These are phyloP conservation scores for Magnaporthales sp. DNA, from an alignment of 2,329 filamentous ascomycete species.

Conservation along the genomic window DNA sequence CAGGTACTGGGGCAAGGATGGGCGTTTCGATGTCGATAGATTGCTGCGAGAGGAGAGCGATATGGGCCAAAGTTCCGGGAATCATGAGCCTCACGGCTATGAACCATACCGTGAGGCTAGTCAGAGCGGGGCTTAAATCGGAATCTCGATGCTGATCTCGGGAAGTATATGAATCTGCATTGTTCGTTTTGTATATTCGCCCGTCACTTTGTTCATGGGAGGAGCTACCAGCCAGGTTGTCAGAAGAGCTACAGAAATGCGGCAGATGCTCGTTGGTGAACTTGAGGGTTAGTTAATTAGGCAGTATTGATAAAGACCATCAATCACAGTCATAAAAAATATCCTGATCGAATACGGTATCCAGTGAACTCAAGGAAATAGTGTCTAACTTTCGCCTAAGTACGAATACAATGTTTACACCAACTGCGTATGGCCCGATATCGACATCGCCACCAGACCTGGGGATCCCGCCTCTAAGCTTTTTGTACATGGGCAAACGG, in stretches of 20 bases:
- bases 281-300: neutral
- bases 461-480: slow-evolving; percentile 7
- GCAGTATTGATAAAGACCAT: neutral
- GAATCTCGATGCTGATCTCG: neutral
- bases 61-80: slow-evolving; percentile 9
- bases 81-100: slow-evolving; percentile 20
- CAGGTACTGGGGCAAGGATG: slow-evolving; percentile 60
- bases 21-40: slow-evolving; percentile 60
- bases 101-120: slow-evolving; percentile 37
- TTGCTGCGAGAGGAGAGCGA: slow-evolving; percentile 56
- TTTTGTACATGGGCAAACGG: slow-evolving; percentile 10
- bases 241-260: neutral
- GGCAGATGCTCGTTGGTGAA: neutral
- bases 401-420: slow-evolving; percentile 27
- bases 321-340: neutral
- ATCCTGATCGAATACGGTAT: neutral
- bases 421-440: slow-evolving; percentile 6
- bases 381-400: slow-evolving; percentile 19
- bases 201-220: neutral
- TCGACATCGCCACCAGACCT: slow-evolving; percentile 2
- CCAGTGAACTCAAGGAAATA: slow-evolving; percentile 10
- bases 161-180: neutral
- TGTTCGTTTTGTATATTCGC: neutral
- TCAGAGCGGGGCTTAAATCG: slow-evolving; percentile 33
- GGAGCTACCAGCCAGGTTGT: neutral